Conservation (phyloP, 1,284 basidiomycete species). For the Ganoderma lingzhi region DNA sequence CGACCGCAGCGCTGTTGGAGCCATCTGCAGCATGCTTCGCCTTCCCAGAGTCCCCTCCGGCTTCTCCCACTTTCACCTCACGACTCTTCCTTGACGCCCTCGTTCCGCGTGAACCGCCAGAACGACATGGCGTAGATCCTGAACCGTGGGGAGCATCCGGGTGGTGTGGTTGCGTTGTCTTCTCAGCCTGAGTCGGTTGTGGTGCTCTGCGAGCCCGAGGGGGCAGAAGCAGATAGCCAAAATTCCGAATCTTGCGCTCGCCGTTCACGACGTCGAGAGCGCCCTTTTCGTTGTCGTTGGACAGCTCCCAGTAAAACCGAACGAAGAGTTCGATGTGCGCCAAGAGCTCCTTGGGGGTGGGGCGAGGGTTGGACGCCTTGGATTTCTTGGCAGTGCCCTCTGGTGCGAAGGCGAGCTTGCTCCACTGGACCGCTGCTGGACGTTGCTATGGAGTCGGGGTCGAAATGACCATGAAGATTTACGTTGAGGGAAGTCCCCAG, state of each 20-base stretch:
- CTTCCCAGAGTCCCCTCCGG: not conserved
- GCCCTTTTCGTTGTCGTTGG: conserved; percentile 4
- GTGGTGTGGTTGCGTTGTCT: not conserved
- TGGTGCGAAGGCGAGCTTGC: conserved; percentile 30
- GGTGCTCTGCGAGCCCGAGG: not conserved
- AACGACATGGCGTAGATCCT: not conserved
- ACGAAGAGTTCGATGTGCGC: conserved; percentile 33
- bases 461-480: not conserved
- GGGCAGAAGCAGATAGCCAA: not conserved
- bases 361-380: not conserved
- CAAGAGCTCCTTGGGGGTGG: not conserved
- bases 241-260: conserved; percentile 21
- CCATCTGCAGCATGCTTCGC: not conserved
- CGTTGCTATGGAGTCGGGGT: conserved; percentile 17
- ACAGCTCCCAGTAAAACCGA: conserved; percentile 40
- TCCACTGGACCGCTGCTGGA: conserved; percentile 35
- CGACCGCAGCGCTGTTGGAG: not conserved
- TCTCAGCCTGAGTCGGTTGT: not conserved
- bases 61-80: not conserved
- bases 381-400: conserved; percentile 14
- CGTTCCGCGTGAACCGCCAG: conserved; percentile 4
- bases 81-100: not conserved
- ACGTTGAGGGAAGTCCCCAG: not conserved
- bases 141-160: not conserved
- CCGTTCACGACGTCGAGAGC: conserved; percentile 19